A percentile compares a stretch with the other conserved stretches of the same genome.
Conservation (phyloP, 768 basidiomycete species). For the Lactarius indigo region DNA sequence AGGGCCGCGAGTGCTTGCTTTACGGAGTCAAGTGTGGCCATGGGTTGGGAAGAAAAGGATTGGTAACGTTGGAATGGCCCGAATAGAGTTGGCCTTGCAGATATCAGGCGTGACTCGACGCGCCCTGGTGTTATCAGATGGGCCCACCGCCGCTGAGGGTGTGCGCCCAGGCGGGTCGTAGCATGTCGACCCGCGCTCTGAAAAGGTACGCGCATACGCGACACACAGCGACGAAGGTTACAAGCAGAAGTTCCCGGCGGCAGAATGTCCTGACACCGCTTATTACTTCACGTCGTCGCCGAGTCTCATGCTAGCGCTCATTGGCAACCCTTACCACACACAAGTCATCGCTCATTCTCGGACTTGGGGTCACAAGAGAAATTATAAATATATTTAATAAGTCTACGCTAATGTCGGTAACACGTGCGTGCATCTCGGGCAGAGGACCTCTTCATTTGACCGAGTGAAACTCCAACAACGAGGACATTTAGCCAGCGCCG, state of each 20-base stretch:
- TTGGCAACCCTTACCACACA: neutral
- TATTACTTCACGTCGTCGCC: conserved; percentile 13
- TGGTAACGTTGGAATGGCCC: neutral
- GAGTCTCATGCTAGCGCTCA: neutral
- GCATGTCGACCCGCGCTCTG: conserved; percentile 15
- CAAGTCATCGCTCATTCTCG: neutral
- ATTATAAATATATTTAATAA: conserved; percentile 18
- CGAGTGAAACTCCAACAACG: conserved; percentile 86
- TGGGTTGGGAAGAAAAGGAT: conserved; percentile 29
- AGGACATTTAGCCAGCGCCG: conserved; percentile 70
- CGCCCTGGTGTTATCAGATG: conserved; percentile 26
- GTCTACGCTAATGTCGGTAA: conserved; percentile 17
- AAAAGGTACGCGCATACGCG: conserved; percentile 21
- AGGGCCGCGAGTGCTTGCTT: conserved; percentile 46
- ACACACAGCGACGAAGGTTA: conserved; percentile 4
- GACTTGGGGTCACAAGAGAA: neutral
- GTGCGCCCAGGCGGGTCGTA: conserved; percentile 3
- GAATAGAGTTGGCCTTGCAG: conserved; percentile 4
- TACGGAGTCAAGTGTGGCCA: conserved; percentile 37
- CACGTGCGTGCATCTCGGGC: conserved; percentile 54
- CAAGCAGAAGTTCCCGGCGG: neutral
- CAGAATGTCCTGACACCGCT: neutral
- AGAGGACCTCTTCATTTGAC: conserved; percentile 48
- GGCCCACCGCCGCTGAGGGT: conserved; percentile 1
- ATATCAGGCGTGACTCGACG: conserved; percentile 25